phyloP scores from a whole-genome alignment of 2,329 filamentous ascomycete species.

The Blumeria hordei region DNA sequence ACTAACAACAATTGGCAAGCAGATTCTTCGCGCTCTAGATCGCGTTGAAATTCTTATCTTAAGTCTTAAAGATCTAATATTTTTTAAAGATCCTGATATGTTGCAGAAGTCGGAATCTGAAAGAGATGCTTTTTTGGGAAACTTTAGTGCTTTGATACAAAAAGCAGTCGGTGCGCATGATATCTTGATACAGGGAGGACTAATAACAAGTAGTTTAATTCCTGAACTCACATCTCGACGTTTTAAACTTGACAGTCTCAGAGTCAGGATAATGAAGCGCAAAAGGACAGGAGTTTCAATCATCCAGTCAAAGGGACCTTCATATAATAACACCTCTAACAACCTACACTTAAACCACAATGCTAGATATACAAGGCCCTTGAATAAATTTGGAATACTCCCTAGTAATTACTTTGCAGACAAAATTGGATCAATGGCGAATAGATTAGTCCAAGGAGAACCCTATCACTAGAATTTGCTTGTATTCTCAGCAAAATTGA shows the following conservation, averaged over 20 bases:
- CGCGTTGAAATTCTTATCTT: slow-evolving; percentile 16
- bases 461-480: too few species aligned
- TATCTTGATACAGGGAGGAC: slow-evolving; percentile 10
- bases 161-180: slow-evolving; percentile 15
- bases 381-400: neutral
- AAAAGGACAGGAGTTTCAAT: too few species aligned
- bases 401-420: neutral
- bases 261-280: neutral
- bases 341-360: too few species aligned
- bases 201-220: slow-evolving; percentile 9
- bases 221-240: slow-evolving; percentile 11
- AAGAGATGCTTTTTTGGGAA: slow-evolving; percentile 2
- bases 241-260: slow-evolving; percentile 16
- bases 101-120: neutral
- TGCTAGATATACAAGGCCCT: too few species aligned
- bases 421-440: neutral
- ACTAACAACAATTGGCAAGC: slow-evolving; percentile 22
- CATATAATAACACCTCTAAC: too few species aligned
- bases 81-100: slow-evolving; percentile 6
- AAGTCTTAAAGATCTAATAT: slow-evolving; percentile 10
- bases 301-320: too few species aligned
- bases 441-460: too few species aligned
- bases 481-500: too few species aligned
- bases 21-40: slow-evolving; percentile 25
- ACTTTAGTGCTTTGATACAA: slow-evolving; percentile 10